A percentile compares a stretch with the other conserved stretches of the same genome.
Conservation (phyloP, 2,329 filamentous ascomycete genomes). For the Colletotrichum simmondsii region DNA sequence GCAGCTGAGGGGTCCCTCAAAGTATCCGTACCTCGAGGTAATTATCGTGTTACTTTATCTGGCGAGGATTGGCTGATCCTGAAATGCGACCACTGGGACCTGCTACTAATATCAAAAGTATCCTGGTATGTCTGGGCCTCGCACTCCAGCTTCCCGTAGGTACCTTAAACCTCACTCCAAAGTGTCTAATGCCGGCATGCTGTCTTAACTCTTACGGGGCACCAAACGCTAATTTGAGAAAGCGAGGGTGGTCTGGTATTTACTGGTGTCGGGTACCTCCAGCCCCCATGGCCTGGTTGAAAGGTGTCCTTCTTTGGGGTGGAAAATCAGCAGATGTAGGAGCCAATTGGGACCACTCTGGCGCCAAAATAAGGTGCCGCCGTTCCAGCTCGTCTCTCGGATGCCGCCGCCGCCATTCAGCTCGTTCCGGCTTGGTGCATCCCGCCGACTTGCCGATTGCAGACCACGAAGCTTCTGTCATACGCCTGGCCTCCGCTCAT, state of each 20-base stretch:
- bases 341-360: slow-evolving; percentile 27
- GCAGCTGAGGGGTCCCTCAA: not conserved
- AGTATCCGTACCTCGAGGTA: not conserved
- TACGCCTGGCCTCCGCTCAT: slow-evolving; percentile 16
- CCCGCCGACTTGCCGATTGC: slow-evolving; percentile 28
- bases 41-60: slow-evolving; percentile 30
- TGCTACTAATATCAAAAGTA: slow-evolving; percentile 9
- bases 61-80: slow-evolving; percentile 32
- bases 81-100: not conserved
- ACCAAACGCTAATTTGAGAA: not conserved
- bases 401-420: slow-evolving; percentile 29
- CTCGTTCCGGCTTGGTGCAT: slow-evolving; percentile 32
- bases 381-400: slow-evolving; percentile 32
- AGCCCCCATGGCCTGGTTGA: slow-evolving; percentile 2
- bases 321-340: slow-evolving; percentile 37
- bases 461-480: slow-evolving; percentile 20
- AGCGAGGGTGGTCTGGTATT: not conserved
- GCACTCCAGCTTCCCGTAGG: not conserved
- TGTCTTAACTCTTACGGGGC: not conserved
- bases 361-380: slow-evolving; percentile 24
- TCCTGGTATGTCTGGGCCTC: not conserved
- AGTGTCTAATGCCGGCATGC: not conserved
- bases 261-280: not conserved
- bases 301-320: slow-evolving; percentile 35
- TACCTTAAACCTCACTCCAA: not conserved